Base-by-base conservation (phyloP, 192 early-diverging fungal species). In the Haplosporangium gracile region DNA sequence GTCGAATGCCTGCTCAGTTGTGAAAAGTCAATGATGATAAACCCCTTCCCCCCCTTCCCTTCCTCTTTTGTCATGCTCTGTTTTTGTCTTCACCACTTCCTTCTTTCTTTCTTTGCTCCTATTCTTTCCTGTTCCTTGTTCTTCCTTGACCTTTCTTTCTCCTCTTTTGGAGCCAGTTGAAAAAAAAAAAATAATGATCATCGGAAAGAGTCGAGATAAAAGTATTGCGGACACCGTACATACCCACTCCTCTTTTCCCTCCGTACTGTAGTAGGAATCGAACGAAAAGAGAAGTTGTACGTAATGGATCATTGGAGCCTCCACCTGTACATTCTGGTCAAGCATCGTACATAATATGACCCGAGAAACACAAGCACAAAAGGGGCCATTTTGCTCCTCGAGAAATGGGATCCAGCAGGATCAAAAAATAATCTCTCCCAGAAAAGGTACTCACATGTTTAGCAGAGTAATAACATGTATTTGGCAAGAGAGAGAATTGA, bases 91-190 rank as follows among this genome's bases (percentile, higher is more conserved):
- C 42, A 43, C 42, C 55, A 6, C 22, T 26, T 29, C 4, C 43
- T 24, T 13, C 45, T 4, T 26, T 43, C 45, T 2, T 47, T 74
- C 42, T 75, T 34, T n/a, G 6, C 55, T 53, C 53, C 49, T 32
- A 57, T 65, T 65, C 29, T 65, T 65, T 65, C 60, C 60, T 34
- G 29, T 65, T 15, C 63, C n/a, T 76, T n/a, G 34, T 76, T 36
- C 63, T 76, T 42, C 55, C 75, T 76, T 45, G 71, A 2, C 11
- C 8, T 5, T 72, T 42, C 6, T 16, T 72, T 36, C 11, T 11
- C n/a, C 20, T 20, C 47, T 4, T 11, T 73, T 73, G 43, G 47
- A 20, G 29, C 26, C 60, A 32, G 60, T 13, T 2, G 36, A 13
- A 0, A 65, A 29, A 65, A 63, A n/a, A 63, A 29, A 34, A 65